A percentile compares a stretch with the other conserved stretches of the same genome.
Conservation (phyloP, 1,284 basidiomycete genomes). For the Fomitopsis pinicola region DNA sequence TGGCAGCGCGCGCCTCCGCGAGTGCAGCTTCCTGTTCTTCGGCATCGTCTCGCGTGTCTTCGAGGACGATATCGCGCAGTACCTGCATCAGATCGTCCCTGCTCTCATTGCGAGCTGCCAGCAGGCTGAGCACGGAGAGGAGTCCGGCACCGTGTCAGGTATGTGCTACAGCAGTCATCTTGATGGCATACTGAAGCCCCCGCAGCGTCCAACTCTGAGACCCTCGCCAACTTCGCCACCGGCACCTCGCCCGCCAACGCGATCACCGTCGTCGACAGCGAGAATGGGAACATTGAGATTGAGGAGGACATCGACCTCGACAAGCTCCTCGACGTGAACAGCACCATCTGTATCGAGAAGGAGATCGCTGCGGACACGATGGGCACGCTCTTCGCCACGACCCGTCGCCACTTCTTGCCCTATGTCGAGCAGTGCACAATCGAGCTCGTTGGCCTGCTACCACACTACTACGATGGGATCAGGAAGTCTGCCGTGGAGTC, state of each 20-base stretch:
- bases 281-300: slow-evolving; percentile 58
- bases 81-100: not conserved
- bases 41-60: too few species aligned
- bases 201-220: slow-evolving; percentile 47
- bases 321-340: slow-evolving; percentile 88
- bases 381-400: slow-evolving; percentile 86
- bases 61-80: too few species aligned
- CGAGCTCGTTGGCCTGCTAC: slow-evolving; percentile 79
- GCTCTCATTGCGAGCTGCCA: too few species aligned
- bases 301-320: slow-evolving; percentile 90
- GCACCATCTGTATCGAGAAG: slow-evolving; percentile 97
- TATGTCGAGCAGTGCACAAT: slow-evolving; percentile 80
- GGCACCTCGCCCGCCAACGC: slow-evolving; percentile 70
- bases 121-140: too few species aligned
- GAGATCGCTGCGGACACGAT: slow-evolving; percentile 98
- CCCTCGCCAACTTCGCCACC: slow-evolving; percentile 59
- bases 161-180: slow-evolving; percentile 23
- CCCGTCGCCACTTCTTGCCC: slow-evolving; percentile 84
- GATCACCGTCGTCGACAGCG: slow-evolving; percentile 54
- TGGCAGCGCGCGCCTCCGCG: too few species aligned
- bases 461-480: slow-evolving; percentile 98
- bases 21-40: too few species aligned
- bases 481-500: slow-evolving; percentile 91
- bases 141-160: slow-evolving; percentile 1
- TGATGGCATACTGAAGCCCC: slow-evolving; percentile 13